These are phyloP conservation scores for Suillus ampliporus DNA, from an alignment of 768 basidiomycete species.

Conservation along the genomic window DNA sequence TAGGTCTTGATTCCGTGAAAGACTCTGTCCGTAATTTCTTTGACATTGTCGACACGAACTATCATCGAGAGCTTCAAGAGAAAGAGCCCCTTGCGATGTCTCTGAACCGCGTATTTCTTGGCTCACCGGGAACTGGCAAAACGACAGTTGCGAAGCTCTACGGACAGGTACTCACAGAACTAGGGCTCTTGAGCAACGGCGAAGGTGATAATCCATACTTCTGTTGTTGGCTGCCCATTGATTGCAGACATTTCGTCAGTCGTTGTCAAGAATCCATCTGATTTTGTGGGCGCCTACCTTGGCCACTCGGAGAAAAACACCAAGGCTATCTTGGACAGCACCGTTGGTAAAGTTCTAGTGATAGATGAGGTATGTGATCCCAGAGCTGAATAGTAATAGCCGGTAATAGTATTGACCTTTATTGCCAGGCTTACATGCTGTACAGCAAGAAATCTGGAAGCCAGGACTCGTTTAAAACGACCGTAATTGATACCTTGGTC, in stretches of 20 bases:
- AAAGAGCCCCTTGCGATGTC: conserved; percentile 56
- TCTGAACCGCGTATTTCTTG: conserved; percentile 69
- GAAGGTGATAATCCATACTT: conserved; percentile 54
- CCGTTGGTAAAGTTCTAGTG: conserved; percentile 68
- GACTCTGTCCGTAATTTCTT: conserved; percentile 54
- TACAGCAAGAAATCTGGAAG: conserved; percentile 45
- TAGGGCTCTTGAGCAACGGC: conserved; percentile 70
- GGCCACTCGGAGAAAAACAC: conserved; percentile 72
- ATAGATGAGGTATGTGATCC: conserved; percentile 63
- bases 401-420: not conserved
- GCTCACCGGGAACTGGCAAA: conserved; percentile 74
- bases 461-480: conserved; percentile 61
- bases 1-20: conserved; percentile 63
- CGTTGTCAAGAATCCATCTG: conserved; percentile 67
- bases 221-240: not conserved
- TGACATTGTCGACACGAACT: conserved; percentile 55
- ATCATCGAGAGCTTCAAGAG: conserved; percentile 61
- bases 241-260: conserved; percentile 42
- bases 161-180: conserved; percentile 62
- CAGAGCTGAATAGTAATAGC: not conserved
- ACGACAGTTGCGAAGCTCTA: conserved; percentile 73
- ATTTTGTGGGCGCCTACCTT: conserved; percentile 62
- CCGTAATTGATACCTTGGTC: conserved; percentile 76
- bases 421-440: conserved; percentile 67
- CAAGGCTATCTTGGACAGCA: conserved; percentile 61